These are phyloP conservation scores for Xylariaceae sp. DNA, from an alignment of 2,329 filamentous ascomycete species.

Conservation along the genomic window DNA sequence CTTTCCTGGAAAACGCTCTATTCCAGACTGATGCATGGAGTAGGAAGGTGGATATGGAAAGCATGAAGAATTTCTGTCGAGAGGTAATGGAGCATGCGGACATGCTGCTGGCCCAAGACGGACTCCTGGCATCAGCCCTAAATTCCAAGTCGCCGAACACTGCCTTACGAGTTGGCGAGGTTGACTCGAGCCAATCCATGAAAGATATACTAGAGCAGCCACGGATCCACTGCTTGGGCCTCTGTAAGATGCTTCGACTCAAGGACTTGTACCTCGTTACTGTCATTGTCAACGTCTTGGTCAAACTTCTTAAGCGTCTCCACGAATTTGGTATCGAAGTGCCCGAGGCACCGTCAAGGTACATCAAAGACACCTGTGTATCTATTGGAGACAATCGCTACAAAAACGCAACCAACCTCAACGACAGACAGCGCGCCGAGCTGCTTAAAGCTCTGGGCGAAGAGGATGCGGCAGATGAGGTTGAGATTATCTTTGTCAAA, in stretches of 20 bases:
- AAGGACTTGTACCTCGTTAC: slow-evolving; percentile 81
- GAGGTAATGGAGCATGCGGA: slow-evolving; percentile 94
- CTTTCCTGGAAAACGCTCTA: slow-evolving; percentile 73
- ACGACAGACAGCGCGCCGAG: slow-evolving; percentile 77
- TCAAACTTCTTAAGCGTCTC: slow-evolving; percentile 78
- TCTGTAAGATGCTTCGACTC: slow-evolving; percentile 84
- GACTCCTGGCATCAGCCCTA: slow-evolving; percentile 70
- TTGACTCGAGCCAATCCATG: slow-evolving; percentile 35
- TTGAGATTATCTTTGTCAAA: slow-evolving; percentile 44
- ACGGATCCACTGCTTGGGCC: slow-evolving; percentile 56
- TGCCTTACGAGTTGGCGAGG: slow-evolving; percentile 30
- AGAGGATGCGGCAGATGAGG: slow-evolving; percentile 47
- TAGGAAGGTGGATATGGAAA: slow-evolving; percentile 62
- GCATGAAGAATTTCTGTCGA: slow-evolving; percentile 89
- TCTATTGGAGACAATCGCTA: slow-evolving; percentile 52
- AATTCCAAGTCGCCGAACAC: slow-evolving; percentile 30
- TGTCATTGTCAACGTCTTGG: slow-evolving; percentile 74
- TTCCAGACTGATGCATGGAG: slow-evolving; percentile 81
- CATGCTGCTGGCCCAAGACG: slow-evolving; percentile 76
- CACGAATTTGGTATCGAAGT: slow-evolving; percentile 71
- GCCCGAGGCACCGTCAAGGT: slow-evolving; percentile 51
- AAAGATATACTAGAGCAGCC: slow-evolving; percentile 57
- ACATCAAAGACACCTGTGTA: slow-evolving; percentile 63
- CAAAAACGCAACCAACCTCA: slow-evolving; percentile 71
- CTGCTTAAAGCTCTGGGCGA: slow-evolving; percentile 60